phyloP scores from a whole-genome alignment of 352 stramenopile species.

The Globisporangium perplexum region DNA sequence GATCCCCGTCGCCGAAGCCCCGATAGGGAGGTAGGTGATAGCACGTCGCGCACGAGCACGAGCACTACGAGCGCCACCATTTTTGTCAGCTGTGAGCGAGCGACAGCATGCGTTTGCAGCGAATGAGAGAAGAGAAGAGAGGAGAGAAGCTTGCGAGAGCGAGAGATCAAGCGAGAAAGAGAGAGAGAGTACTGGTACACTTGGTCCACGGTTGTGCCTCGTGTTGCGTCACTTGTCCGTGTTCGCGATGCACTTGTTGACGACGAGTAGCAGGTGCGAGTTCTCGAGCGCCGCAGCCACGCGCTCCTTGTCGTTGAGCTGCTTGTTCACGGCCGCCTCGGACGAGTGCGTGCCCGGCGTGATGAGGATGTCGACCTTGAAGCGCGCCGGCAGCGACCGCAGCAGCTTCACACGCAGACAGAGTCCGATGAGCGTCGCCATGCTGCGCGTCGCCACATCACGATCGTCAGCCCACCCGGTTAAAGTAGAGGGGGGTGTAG shows the following conservation, averaged over 20 bases:
- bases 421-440: conserved; percentile 96
- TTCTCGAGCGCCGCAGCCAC: conserved; percentile 96
- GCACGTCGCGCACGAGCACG: too few relatives aligned
- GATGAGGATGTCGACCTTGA: conserved; percentile 94
- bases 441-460: conserved; percentile 35
- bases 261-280: conserved; percentile 92
- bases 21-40: neutral
- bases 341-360: conserved; percentile 93
- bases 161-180: neutral
- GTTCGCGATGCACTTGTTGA: conserved; percentile 95
- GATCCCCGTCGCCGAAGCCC: too few relatives aligned
- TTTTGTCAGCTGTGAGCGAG: conserved; percentile 14
- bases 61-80: neutral
- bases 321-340: conserved; percentile 96
- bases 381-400: conserved; percentile 88
- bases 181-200: conserved; percentile 1
- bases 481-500: neutral
- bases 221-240: conserved; percentile 63
- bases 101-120: neutral
- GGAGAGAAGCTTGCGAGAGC: neutral
- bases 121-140: neutral
- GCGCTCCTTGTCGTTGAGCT: conserved; percentile 96
- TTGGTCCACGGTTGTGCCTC: neutral
- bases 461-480: too few relatives aligned
- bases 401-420: conserved; percentile 95